A percentile compares a stretch with the other conserved stretches of the same genome.
phyloP scores from a whole-genome alignment of 345 rosid genomes.

The Rubroshorea leprosula region DNA sequence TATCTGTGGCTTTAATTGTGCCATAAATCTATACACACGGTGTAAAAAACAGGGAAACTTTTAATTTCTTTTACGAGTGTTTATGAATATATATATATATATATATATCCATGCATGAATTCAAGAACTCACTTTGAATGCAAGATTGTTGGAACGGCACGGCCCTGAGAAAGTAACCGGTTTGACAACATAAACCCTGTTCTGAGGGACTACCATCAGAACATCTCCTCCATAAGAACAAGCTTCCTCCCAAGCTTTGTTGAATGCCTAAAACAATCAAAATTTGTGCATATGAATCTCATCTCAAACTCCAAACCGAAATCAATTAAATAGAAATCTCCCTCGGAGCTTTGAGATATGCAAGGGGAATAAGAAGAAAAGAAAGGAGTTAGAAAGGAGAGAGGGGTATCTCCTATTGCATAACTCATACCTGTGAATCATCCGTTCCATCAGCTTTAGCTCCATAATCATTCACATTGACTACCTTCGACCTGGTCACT shows the following conservation, averaged over 20 bases:
- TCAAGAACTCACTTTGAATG: constrained; percentile 42
- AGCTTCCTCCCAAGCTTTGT: constrained; percentile 53
- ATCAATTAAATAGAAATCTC: too few species aligned
- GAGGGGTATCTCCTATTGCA: background rate
- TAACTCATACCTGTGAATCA: constrained; percentile 40
- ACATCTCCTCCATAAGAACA: constrained; percentile 40
- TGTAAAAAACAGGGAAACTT: too few species aligned
- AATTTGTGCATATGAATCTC: too few species aligned
- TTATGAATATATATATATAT: constrained; percentile 3
- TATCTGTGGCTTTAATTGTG: constrained; percentile 53
- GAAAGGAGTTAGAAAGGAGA: background rate
- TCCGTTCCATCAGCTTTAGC: constrained; percentile 55
- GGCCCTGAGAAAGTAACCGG: constrained; percentile 77
- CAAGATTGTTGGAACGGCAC: constrained; percentile 45
- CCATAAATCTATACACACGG: constrained; percentile 48
- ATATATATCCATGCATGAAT: background rate
- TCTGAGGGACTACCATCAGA: constrained; percentile 41
- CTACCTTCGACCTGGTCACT: constrained; percentile 14
- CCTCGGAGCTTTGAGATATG: background rate
- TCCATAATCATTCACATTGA: constrained; percentile 45
- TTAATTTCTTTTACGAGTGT: too few species aligned
- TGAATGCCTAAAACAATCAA: constrained; percentile 40
- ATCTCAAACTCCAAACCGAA: too few species aligned
- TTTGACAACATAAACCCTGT: constrained; percentile 47
- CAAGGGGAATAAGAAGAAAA: background rate